phyloP scores from a whole-genome alignment of 331 rosid genomes.

The Pyrus hybrid region DNA sequence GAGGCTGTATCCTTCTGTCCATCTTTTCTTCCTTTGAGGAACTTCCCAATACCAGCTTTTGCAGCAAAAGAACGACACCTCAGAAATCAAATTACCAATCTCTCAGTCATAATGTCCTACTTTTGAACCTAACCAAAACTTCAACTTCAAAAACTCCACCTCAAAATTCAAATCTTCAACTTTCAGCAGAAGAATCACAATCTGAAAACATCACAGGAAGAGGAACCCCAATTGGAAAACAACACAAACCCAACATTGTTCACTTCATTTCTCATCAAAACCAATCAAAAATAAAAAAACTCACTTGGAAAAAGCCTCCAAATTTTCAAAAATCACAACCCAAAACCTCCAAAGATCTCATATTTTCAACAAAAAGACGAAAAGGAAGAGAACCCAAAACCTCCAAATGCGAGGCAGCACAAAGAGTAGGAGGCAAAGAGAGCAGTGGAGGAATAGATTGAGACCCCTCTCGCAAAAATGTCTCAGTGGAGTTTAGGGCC shows the following conservation, averaged over 20 bases:
- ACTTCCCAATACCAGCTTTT: slow-evolving; percentile 24
- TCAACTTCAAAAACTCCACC: slow-evolving; percentile 12
- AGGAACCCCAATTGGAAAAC: slow-evolving; percentile 17
- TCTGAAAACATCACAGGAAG: slow-evolving; percentile 5
- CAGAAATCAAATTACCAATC: slow-evolving; percentile 1
- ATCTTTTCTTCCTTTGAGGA: slow-evolving; percentile 25
- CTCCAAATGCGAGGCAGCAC: slow-evolving; percentile 50
- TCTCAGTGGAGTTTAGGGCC: slow-evolving; percentile 94
- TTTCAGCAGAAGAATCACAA: slow-evolving; percentile 15
- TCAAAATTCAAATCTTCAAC: background rate
- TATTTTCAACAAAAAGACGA: slow-evolving; percentile 14
- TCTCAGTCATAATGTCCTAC: slow-evolving; percentile 37
- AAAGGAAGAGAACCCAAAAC: slow-evolving; percentile 4
- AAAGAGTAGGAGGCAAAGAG: slow-evolving; percentile 44
- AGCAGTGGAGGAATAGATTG: slow-evolving; percentile 53
- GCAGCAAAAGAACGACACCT: slow-evolving; percentile 1
- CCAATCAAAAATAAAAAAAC: slow-evolving; percentile 28
- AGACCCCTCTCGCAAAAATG: slow-evolving; percentile 41
- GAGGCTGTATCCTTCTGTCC: slow-evolving; percentile 97
- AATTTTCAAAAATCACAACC: slow-evolving; percentile 9
- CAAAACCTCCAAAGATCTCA: slow-evolving; percentile 26
- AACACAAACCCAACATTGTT: slow-evolving; percentile 14
- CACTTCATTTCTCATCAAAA: slow-evolving; percentile 22
- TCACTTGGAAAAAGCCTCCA: slow-evolving; percentile 18
- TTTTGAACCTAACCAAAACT: slow-evolving; percentile 7